Evolutionary conservation across 768 basidiomycete genomes (phyloP).

Genomic region (Suillus spraguei): DNA sequence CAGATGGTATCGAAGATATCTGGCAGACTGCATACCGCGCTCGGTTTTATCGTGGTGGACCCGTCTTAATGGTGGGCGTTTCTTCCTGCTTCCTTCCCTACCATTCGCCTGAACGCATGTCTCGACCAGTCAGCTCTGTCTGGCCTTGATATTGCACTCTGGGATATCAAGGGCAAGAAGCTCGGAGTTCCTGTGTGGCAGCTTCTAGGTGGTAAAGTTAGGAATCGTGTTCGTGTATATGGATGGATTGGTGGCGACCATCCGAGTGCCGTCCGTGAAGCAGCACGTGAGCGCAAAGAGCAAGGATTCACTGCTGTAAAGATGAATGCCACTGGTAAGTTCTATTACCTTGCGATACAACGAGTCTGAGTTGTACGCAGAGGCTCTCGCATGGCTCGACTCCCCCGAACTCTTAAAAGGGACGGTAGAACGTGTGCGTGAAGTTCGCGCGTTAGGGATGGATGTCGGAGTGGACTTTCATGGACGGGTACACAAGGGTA

Average conservation of each 20-base stretch:
- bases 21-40: slow-evolving; percentile 67
- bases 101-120: background rate
- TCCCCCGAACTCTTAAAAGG: slow-evolving; percentile 54
- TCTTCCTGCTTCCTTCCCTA: background rate
- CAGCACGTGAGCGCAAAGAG: slow-evolving; percentile 53
- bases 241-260: slow-evolving; percentile 58
- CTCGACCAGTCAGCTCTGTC: slow-evolving; percentile 48
- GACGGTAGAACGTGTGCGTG: slow-evolving; percentile 53
- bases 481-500: slow-evolving; percentile 67
- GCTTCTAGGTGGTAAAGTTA: slow-evolving; percentile 69
- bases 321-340: slow-evolving; percentile 66
- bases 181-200: slow-evolving; percentile 67
- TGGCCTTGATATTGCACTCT: slow-evolving; percentile 68
- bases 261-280: slow-evolving; percentile 48
- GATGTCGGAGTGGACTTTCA: slow-evolving; percentile 75
- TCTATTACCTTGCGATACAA: background rate
- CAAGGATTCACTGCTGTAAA: slow-evolving; percentile 74
- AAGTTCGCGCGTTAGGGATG: slow-evolving; percentile 53
- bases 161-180: slow-evolving; percentile 83
- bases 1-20: slow-evolving; percentile 71
- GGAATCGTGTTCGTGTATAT: slow-evolving; percentile 59
- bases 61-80: slow-evolving; percentile 61
- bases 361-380: slow-evolving; percentile 20
- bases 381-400: slow-evolving; percentile 57
- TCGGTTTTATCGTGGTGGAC: slow-evolving; percentile 75